phyloP scores from a whole-genome alignment of 1,284 basidiomycete species.

The Ceratobasidium sp. region DNA sequence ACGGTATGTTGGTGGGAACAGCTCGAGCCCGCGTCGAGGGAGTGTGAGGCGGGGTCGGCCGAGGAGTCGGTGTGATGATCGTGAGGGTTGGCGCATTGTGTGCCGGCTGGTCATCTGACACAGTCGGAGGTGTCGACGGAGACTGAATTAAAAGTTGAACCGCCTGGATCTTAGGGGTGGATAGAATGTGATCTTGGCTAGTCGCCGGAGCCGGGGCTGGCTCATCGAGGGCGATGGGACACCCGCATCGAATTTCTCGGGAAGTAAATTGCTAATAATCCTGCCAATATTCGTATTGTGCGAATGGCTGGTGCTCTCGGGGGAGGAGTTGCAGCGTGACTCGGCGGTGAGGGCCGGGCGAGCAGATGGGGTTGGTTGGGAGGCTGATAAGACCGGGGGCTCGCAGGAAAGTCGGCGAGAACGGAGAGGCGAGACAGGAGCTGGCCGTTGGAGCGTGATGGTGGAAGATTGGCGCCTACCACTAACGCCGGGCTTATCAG shows the following conservation, averaged over 20 bases:
- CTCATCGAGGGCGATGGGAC: slow-evolving; percentile 32
- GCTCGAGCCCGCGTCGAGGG: slow-evolving; percentile 50
- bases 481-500: slow-evolving; percentile 45
- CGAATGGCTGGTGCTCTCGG: slow-evolving; percentile 1
- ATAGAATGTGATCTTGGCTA: slow-evolving; percentile 12
- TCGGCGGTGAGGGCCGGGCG: slow-evolving; percentile 16
- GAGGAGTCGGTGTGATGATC: slow-evolving; percentile 62
- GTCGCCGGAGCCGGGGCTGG: slow-evolving; percentile 23
- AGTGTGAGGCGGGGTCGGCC: slow-evolving; percentile 53
- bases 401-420: neutral
- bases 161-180: slow-evolving; percentile 21
- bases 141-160: slow-evolving; percentile 33
- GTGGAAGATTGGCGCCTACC: slow-evolving; percentile 39
- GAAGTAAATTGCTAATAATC: slow-evolving; percentile 66
- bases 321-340: slow-evolving; percentile 28
- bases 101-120: slow-evolving; percentile 38
- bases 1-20: slow-evolving; percentile 18
- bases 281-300: slow-evolving; percentile 51
- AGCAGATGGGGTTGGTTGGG: slow-evolving; percentile 14
- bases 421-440: neutral
- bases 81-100: slow-evolving; percentile 46
- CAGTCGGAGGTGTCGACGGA: slow-evolving; percentile 33
- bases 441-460: neutral
- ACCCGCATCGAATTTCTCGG: slow-evolving; percentile 46
- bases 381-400: slow-evolving; percentile 25